Percentiles rank a stretch among this genome's conserved stretches.
Evolutionary conservation across 108 stramenopile genomes (phyloP).

Genomic region (Cyclostephanos invisitatus): DNA sequence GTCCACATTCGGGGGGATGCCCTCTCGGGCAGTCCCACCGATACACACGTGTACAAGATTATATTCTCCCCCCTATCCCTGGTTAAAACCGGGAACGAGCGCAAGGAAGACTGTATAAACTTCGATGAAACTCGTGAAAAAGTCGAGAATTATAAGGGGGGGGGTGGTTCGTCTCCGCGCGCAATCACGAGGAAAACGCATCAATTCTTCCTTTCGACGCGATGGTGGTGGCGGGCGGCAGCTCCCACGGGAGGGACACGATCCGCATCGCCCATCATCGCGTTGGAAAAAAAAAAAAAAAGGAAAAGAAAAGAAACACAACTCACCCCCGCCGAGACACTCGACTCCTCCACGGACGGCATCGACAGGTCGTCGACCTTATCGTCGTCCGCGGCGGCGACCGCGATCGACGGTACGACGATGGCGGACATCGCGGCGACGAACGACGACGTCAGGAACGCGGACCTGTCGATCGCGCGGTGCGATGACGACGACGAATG

Average conservation of each 20-base stretch:
- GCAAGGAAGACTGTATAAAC: slow-evolving; percentile 28
- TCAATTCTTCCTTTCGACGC: not conserved
- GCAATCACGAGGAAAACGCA: no score
- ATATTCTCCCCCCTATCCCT: slow-evolving; percentile 30
- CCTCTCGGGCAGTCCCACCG: slow-evolving; percentile 36
- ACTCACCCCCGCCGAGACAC: slow-evolving; percentile 59
- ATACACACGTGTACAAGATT: slow-evolving; percentile 34
- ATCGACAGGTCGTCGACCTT: slow-evolving; percentile 69
- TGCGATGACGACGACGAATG: not conserved
- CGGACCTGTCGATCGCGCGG: slow-evolving; percentile 13
- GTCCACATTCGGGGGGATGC: slow-evolving; percentile 28
- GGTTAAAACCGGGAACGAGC: slow-evolving; percentile 32
- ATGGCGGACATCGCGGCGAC: slow-evolving; percentile 5
- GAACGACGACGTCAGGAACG: slow-evolving; percentile 27
- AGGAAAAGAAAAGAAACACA: no score
- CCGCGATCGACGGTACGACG: slow-evolving; percentile 9
- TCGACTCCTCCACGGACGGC: slow-evolving; percentile 66
- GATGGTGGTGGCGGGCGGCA: not conserved
- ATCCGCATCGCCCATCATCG: no score
- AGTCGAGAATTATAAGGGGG: slow-evolving; percentile 64
- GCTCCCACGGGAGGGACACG: no score
- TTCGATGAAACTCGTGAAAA: slow-evolving; percentile 40
- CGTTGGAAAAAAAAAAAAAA: no score
- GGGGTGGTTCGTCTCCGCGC: no score
- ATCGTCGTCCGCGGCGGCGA: slow-evolving; percentile 40